A percentile compares a stretch with the other conserved stretches of the same genome.
Evolutionary conservation across 768 basidiomycete genomes (phyloP).

Genomic region (Rhizopogon vinicolor): DNA sequence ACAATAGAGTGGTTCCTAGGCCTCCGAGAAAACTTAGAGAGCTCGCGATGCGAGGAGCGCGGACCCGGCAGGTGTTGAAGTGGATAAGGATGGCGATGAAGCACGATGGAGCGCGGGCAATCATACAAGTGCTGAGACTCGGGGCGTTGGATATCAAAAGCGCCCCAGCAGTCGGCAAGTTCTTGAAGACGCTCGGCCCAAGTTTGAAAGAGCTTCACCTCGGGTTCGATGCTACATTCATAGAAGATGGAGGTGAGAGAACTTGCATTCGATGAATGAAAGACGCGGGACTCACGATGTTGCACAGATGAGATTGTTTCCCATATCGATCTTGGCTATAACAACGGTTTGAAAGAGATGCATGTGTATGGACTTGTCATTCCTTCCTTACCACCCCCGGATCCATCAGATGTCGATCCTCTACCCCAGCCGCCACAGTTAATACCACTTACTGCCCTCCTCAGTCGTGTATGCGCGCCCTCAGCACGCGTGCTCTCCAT

Average conservation of each 20-base stretch:
- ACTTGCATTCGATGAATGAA: neutral
- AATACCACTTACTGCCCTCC: slow-evolving; percentile 19
- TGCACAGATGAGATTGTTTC: slow-evolving; percentile 19
- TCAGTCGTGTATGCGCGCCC: slow-evolving; percentile 20
- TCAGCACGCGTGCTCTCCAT: slow-evolving; percentile 25
- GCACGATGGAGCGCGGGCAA: slow-evolving; percentile 1
- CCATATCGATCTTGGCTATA: slow-evolving; percentile 22
- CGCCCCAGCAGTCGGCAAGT: slow-evolving; percentile 21
- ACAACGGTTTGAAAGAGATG: slow-evolving; percentile 20
- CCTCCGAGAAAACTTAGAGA: slow-evolving; percentile 19
- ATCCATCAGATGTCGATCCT: slow-evolving; percentile 15
- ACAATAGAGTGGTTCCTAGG: neutral
- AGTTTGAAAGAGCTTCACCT: slow-evolving; percentile 21
- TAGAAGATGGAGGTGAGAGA: slow-evolving; percentile 24
- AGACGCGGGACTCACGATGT: slow-evolving; percentile 5
- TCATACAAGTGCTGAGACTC: slow-evolving; percentile 15
- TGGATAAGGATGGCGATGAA: slow-evolving; percentile 21
- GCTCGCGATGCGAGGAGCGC: slow-evolving; percentile 21
- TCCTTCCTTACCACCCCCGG: slow-evolving; percentile 22
- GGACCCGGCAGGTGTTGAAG: slow-evolving; percentile 20
- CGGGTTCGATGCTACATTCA: slow-evolving; percentile 26
- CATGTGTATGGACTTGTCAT: slow-evolving; percentile 29
- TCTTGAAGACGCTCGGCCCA: slow-evolving; percentile 17
- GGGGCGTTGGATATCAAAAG: slow-evolving; percentile 23
- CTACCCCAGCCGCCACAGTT: slow-evolving; percentile 10